Evolutionary conservation across 163 green algal species (phyloP), one percentile per base, ranked within the genome.

Genomic region (Scenedesmus sp.): DNA sequence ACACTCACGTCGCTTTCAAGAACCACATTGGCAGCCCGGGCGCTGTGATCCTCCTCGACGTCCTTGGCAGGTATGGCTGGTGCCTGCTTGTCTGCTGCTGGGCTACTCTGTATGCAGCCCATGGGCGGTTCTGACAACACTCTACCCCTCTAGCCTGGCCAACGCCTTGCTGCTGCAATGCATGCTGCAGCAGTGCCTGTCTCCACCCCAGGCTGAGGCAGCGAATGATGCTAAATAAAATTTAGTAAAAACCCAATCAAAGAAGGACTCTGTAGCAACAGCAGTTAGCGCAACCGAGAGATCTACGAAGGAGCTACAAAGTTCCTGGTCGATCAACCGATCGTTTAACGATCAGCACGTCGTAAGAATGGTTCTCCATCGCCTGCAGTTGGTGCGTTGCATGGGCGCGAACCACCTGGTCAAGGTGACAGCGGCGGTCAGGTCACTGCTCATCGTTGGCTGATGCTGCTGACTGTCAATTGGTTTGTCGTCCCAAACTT

Each of bases 181-280:
- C 59, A 72, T 76, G 65, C 65, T 76, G 65, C 65, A 76, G 65
- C 65, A 76, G 30, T 76, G 30, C 65, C 65, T 76, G 65, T 76
- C 65, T 76, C 61, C 61, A 76, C 61, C 61, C 40, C 65, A 40
- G 2, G 18, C 65, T 9, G 24, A 72, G 35, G 59, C 59, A 76
- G 56, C 65, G 18, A 40, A 40, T 24, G 65, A 20, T 40, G 30
- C 30, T 24, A 18, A 76, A 76, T 0, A 76, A 20, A 22, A 5
- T 22, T 6, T 20, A 76, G 30, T 2, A 20, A 40, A 35, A 56
- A 56, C 49, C n/a, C 20, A 7, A 0, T 40, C 3, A 76, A 76
- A 18, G 1, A 18, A 22, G 1, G 30, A 2, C 18, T 76, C 9
- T 7, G 5, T 30, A 13, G 65, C 65, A 40, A 40, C 6, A 7